Percentiles rank a stretch among this genome's conserved stretches.
phyloP scores from a whole-genome alignment of 371 early-diverging fungal genomes.

The Rhizopus stolonifer region DNA sequence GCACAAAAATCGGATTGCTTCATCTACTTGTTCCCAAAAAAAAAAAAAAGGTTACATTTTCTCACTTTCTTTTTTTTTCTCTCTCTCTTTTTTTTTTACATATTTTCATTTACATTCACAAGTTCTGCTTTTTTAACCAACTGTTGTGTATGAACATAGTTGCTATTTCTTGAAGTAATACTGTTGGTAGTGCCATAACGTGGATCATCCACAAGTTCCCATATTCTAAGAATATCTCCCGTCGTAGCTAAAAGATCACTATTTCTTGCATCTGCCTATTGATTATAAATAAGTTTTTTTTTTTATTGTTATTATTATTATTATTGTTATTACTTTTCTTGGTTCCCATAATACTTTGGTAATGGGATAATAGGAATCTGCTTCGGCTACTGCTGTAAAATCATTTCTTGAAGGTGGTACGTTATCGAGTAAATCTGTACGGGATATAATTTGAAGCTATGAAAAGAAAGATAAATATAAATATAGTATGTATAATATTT shows the following conservation, averaged over 20 bases:
- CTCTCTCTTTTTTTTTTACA: too few species aligned
- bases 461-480: not conserved
- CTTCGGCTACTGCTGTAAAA: slow-evolving; percentile 76
- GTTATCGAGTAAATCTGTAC: slow-evolving; percentile 44
- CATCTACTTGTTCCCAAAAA: too few species aligned
- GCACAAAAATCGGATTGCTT: slow-evolving; percentile 75
- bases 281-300: too few species aligned
- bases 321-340: slow-evolving; percentile 63
- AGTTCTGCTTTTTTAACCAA: slow-evolving; percentile 51
- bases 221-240: slow-evolving; percentile 83
- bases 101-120: slow-evolving; percentile 62
- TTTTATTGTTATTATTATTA: too few species aligned
- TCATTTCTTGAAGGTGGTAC: slow-evolving; percentile 45
- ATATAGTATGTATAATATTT: not conserved
- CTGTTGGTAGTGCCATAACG: slow-evolving; percentile 39
- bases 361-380: slow-evolving; percentile 83
- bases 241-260: slow-evolving; percentile 85
- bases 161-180: slow-evolving; percentile 20
- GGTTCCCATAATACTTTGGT: slow-evolving; percentile 93
- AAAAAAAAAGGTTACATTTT: too few species aligned
- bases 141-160: slow-evolving; percentile 8
- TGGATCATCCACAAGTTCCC: slow-evolving; percentile 77
- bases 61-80: too few species aligned
- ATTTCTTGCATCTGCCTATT: slow-evolving; percentile 43
- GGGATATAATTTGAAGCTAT: slow-evolving; percentile 64